Evolutionary conservation across 179 eudicot species (phyloP), one percentile per base, ranked within the genome.

Genomic region (Amaranthus tricolor): DNA sequence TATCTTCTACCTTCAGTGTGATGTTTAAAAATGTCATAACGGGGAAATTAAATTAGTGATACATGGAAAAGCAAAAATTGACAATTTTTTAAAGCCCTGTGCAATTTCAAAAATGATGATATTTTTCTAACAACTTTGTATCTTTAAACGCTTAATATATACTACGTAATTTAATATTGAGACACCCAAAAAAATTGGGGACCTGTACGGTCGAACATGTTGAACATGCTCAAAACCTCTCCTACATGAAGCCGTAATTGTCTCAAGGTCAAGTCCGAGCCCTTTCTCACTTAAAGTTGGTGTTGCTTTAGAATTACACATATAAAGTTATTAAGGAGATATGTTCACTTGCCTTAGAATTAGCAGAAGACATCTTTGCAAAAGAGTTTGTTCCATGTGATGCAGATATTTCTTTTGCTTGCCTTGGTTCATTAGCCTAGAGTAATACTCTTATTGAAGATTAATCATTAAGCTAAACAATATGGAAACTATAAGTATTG

Each of bases 341-440:
- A 57, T 19, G 57, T 60, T 73, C 72, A 73, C 15, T 21, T 72
- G 87, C 97, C 95, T 87, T 85, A 13, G 72, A 69, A 70, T 74
- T 87, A 72, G 67, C 84, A 79, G 76, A 74, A 62, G 86, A 78
- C 66, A 78, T 83, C 73, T 78, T 85, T 61, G 74, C 8, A 61
- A 80, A 84, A 68, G 82, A 70, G 49, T 81, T 87, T 71, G 67
- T 85, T 57, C 86, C 91, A 48, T 86, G 87, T 72, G 83, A 73
- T 78, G 72, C 45, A 55, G 69, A 73, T 24, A 76, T 62, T 70
- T 86, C 91, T 77, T 81, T 84, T 80, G 80, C 71, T 82, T 90
- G 91, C 82, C 77, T 88, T 82, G 86, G 87, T 72, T 70, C 72
- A 67, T 70, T 70, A 79, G 68, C 73, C 84, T 77, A 59, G 49